Evolutionary conservation across 805 yeast genomes (phyloP).

Genomic region (Spathaspora gorwiae): DNA sequence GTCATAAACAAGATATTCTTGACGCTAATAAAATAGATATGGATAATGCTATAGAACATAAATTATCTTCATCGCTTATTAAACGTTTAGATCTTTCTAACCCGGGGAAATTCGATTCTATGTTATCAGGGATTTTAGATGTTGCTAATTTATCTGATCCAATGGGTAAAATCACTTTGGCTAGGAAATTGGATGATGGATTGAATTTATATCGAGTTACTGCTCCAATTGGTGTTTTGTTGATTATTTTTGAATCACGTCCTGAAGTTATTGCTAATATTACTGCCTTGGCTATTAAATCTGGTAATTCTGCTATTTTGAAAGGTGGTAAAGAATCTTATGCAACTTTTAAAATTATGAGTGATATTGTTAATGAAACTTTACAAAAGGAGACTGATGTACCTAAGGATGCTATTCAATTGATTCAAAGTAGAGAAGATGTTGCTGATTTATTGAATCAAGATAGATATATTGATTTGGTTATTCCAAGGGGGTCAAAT

Average conservation of each 20-base stretch:
- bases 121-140: constrained; percentile 92
- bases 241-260: constrained; percentile 91
- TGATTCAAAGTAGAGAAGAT: constrained; percentile 84
- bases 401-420: constrained; percentile 78
- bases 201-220: constrained; percentile 76
- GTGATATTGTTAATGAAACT: constrained; percentile 61
- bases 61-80: constrained; percentile 65
- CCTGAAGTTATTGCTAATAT: constrained; percentile 99
- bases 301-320: constrained; percentile 93
- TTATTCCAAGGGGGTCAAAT: constrained; percentile 97
- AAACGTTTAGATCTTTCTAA: constrained; percentile 80
- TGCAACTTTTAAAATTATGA: constrained; percentile 79
- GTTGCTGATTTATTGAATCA: constrained; percentile 80
- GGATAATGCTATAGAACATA: constrained; percentile 57
- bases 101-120: constrained; percentile 82
- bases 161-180: constrained; percentile 80
- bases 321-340: constrained; percentile 96
- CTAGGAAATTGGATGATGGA: constrained; percentile 85
- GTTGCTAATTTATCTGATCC: constrained; percentile 90
- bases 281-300: constrained; percentile 90
- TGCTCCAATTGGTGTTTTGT: constrained; percentile 90
- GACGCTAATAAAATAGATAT: constrained; percentile 74
- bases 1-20: constrained; percentile 57
- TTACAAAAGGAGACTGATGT: constrained; percentile 59
- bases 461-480: constrained; percentile 88